Base-by-base conservation (phyloP, 2,329 filamentous ascomycete species). In the Elsinoe necatrix region DNA sequence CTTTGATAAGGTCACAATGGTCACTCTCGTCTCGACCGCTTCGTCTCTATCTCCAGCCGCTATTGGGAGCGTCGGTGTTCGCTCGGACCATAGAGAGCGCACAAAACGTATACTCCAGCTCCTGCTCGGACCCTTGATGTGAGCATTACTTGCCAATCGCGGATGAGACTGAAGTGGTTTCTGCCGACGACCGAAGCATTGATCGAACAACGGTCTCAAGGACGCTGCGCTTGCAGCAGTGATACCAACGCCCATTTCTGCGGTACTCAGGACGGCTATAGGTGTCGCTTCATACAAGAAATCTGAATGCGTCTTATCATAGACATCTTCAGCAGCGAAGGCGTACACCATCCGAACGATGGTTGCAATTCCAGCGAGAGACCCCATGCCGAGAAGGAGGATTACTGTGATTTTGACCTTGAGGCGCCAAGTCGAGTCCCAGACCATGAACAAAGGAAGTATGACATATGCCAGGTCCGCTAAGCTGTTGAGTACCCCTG, bases 381-480 rank as follows among this genome's bases (percentile, higher is more conserved):
- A 43, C 9, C 41, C 41, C 18, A 43, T 23, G 16, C 41, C 21
- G 11, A 43, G 41, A 8, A 43, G 41, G 5, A 43, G 18, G 41
- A 43, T 23, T 16, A 43, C 21, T 2, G 41, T 43, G 4, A 43
- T 23, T 18, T 43, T 43, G 5, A 43, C 41, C 14, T 43, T 43
- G 3, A 43, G 20, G 1, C 41, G 41, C 41, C 41, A 43, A 11
- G 18, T 43, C 7, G 41, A 43, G 21, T 66, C 62, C 60, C 68
- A 66, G 12, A 72, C 61, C 59, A 72, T 70, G 12, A 67, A 65
- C 2, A 68, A 63, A 0, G 70, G 70, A 2, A 72, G 55, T 1
- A 67, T 60, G 1, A 69, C 69, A 43, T 72, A 69, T 3, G 69
- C 60, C 27, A 71, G 61, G 56, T 72, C 70, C 0, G 69, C 69